Conservation (phyloP, 2,329 filamentous ascomycete genomes). For the Colletotrichum noveboracense region DNA sequence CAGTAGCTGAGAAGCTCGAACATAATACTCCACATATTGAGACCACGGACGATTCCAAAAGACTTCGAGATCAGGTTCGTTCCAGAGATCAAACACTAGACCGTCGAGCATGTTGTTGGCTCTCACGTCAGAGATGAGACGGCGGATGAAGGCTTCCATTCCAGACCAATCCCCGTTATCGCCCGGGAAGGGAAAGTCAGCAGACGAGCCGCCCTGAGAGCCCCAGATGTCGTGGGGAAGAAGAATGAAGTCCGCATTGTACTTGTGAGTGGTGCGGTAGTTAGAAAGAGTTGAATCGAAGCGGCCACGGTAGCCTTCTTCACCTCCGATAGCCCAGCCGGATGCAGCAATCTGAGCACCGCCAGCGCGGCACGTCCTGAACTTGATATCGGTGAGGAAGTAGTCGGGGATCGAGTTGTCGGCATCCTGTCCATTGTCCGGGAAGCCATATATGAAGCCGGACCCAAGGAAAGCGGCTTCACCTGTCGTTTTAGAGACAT, state of each 20-base stretch:
- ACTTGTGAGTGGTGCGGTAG: not conserved
- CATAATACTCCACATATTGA: not conserved
- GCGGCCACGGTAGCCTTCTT: not conserved
- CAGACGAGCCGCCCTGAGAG: not conserved
- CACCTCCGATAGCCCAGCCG: not conserved
- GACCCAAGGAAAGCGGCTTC: not conserved
- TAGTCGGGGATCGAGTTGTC: not conserved
- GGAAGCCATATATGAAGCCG: not conserved
- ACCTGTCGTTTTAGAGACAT: not conserved
- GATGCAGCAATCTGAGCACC: not conserved
- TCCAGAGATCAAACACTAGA: not conserved
- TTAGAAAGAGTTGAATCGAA: not conserved
- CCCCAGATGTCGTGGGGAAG: constrained; percentile 17
- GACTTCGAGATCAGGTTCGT: not conserved
- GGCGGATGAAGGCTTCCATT: not conserved
- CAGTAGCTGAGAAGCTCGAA: not conserved
- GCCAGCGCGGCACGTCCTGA: not conserved
- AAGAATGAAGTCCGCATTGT: not conserved
- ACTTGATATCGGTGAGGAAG: not conserved
- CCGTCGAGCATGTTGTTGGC: not conserved
- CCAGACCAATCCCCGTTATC: not conserved
- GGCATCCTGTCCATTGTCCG: not conserved
- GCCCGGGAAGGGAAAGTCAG: not conserved
- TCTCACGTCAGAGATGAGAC: not conserved
- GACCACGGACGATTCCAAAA: not conserved